Percentiles rank a stretch among this genome's conserved stretches.
Conservation (phyloP, 176 grass and related monocot species). For the Carex kokanica region DNA sequence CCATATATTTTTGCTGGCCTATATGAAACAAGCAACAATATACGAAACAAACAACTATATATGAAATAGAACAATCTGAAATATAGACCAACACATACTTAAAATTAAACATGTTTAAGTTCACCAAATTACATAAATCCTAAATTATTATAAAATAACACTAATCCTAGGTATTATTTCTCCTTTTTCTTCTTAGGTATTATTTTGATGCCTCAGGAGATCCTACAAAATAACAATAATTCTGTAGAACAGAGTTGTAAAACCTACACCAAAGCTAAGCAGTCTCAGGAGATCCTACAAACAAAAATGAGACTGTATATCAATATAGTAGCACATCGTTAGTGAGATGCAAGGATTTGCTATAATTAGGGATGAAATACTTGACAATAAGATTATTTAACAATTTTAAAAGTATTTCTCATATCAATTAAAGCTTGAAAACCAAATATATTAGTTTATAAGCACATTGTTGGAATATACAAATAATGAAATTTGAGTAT, state of each 20-base stretch:
- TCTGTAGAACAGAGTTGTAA: neutral
- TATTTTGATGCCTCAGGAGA: no score
- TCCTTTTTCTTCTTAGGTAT: no score
- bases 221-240: no score
- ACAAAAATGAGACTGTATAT: neutral
- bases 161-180: no score
- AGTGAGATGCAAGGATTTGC: neutral
- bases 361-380: neutral
- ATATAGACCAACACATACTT: no score
- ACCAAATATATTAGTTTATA: neutral
- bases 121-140: no score
- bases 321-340: neutral
- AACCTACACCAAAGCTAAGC: neutral
- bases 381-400: neutral
- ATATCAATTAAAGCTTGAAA: neutral
- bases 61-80: no score
- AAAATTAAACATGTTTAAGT: no score
- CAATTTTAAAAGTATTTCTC: neutral
- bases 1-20: no score
- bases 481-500: neutral
- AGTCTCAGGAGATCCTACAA: constrained; percentile 14
- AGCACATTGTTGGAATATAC: neutral
- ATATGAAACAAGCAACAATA: no score
- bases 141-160: no score
- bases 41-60: no score